Evolutionary conservation across 768 basidiomycete species (phyloP), one percentile per base, ranked within the genome.

Genomic region (Pleurotus djamor): DNA sequence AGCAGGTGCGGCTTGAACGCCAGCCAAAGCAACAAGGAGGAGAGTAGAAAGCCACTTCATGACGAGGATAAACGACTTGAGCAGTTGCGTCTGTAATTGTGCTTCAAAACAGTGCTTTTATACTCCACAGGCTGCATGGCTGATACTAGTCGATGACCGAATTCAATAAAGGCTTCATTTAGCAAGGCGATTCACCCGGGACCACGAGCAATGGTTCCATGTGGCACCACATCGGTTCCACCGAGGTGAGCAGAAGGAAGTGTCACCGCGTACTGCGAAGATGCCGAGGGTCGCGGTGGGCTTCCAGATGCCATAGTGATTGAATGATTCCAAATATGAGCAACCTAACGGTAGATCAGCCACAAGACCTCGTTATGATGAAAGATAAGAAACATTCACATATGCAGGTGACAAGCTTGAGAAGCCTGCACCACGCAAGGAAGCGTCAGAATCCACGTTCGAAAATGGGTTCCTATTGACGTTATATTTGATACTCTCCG

Each of bases 41-140:
- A 56, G 54, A 43, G 54, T 41, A 56, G 54, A 45, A 44, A 56
- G 54, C 37, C 54, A 56, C 54, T 56, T 56, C 54, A 56, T 56
- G 21, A 28, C 21, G 21, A 17, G 28, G 36, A 28, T 17, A 33
- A 50, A 32, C 5, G 2, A 32, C 7, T 33, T 41, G 38, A n/a
- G 38, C n/a, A 41, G 38, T n/a, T 41, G 4, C n/a, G 38, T 10
- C n/a, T 41, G 4, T 41, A n/a, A 41, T 9, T 41, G 9, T 4
- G 38, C n/a, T 41, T 28, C 21, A 28, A 28, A 41, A 41, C n/a
- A n/a, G n/a, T 41, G 38, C 2, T 10, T 41, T 41, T 41, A 41
- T 41, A 41, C 38, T 10, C 21, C 21, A 28, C 2, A 28, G 21
- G 21, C 21, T 28, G 21, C 3, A 28, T 28, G 21, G 21, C 3